Conservation (phyloP, 306 rosid genomes). For the Astragalus glycyphyllos region DNA sequence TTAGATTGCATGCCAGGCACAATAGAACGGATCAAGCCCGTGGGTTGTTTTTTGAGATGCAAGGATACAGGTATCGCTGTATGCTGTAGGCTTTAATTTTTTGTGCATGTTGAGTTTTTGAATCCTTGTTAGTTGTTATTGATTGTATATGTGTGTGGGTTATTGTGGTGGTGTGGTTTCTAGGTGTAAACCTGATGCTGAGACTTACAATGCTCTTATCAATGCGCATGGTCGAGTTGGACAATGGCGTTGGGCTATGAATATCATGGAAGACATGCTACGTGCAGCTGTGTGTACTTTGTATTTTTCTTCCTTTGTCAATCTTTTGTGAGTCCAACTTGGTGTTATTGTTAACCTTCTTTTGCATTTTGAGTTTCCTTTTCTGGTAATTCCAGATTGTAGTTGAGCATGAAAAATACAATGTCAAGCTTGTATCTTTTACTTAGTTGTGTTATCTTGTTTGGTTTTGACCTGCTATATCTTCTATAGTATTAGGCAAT, state of each 20-base stretch:
- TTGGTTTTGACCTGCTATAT: no score
- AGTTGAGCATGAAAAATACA: no score
- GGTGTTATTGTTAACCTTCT: no score
- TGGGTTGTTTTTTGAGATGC: slow-evolving; percentile 97
- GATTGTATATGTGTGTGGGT: slow-evolving; percentile 6
- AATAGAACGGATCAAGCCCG: slow-evolving; percentile 83
- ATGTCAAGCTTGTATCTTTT: no score
- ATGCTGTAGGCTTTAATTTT: slow-evolving; percentile 12
- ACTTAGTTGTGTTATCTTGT: no score
- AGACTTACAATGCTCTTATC: slow-evolving; percentile 85
- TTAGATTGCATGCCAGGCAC: slow-evolving; percentile 85
- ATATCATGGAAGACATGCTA: slow-evolving; percentile 96
- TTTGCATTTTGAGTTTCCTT: no score
- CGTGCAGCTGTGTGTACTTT: slow-evolving; percentile 96
- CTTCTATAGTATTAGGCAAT: no score
- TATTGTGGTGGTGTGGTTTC: slow-evolving; percentile 24
- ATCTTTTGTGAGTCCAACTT: no score
- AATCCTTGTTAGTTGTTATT: slow-evolving; percentile 8
- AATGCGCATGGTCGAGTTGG: slow-evolving; percentile 93
- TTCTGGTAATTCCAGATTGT: no score
- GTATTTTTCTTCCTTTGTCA: no score
- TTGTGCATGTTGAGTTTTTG: slow-evolving; percentile 15
- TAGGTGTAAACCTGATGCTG: slow-evolving; percentile 96
- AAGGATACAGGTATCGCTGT: slow-evolving; percentile 73
- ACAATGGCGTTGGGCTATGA: slow-evolving; percentile 98